A percentile compares a stretch with the other conserved stretches of the same genome.
Evolutionary conservation across 805 yeast genomes (phyloP).

Genomic region (Ogataea glucozyma): DNA sequence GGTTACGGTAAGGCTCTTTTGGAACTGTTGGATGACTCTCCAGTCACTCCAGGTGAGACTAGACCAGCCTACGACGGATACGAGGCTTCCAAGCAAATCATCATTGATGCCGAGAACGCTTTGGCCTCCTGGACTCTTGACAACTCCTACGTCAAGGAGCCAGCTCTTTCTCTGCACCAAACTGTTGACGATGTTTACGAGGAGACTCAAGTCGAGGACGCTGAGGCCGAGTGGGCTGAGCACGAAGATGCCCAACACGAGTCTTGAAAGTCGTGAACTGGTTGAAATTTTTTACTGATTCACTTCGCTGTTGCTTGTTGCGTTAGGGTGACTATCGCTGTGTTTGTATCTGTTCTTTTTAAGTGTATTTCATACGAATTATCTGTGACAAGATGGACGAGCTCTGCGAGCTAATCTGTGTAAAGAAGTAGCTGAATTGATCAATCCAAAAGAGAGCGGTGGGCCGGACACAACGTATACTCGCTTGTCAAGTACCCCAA

Average conservation of each 20-base stretch:
- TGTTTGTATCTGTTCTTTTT: too few relatives aligned
- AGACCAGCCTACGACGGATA: constrained; percentile 88
- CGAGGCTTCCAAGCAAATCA: constrained; percentile 85
- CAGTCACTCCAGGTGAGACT: constrained; percentile 90
- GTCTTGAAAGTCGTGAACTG: not conserved
- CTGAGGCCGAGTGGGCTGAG: constrained; percentile 42
- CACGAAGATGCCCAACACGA: constrained; percentile 31
- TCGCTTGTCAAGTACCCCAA: too few relatives aligned
- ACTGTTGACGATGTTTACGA: constrained; percentile 63
- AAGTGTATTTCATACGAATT: too few relatives aligned
- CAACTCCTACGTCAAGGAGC: constrained; percentile 85
- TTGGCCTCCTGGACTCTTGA: constrained; percentile 94
- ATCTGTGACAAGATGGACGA: too few relatives aligned
- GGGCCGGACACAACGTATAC: too few relatives aligned
- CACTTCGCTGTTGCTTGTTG: too few relatives aligned
- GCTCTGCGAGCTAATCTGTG: too few relatives aligned
- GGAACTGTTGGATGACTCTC: constrained; percentile 79
- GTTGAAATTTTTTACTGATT: too few relatives aligned
- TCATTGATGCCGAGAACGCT: constrained; percentile 82
- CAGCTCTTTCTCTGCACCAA: constrained; percentile 83
- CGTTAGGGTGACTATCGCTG: too few relatives aligned
- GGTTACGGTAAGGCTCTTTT: constrained; percentile 87
- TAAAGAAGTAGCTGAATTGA: too few relatives aligned
- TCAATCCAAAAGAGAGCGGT: too few relatives aligned
- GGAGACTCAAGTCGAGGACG: constrained; percentile 43